phyloP scores from a whole-genome alignment of 345 rosid genomes.

The Trapa bicornis region DNA sequence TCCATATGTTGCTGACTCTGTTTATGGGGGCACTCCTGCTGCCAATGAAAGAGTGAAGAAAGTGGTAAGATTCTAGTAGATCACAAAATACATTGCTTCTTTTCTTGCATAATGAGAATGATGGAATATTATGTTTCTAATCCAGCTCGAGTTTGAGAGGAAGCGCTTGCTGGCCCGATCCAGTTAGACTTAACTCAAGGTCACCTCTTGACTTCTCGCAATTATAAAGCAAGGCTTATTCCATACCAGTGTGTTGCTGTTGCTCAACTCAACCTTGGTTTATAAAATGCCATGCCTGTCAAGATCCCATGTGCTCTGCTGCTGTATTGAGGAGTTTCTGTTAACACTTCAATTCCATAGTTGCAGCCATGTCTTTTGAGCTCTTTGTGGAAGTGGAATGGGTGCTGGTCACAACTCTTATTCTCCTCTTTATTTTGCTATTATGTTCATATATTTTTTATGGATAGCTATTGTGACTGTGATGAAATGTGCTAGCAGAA shows the following conservation, averaged over 20 bases:
- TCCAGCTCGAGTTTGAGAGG: constrained; percentile 58
- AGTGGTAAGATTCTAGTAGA: constrained; percentile 52
- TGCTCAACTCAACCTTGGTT: background rate
- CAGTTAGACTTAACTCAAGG: constrained; percentile 13
- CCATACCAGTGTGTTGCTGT: background rate
- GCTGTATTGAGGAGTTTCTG: background rate
- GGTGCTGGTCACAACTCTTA: background rate
- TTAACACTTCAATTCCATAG: background rate
- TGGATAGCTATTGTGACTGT: too few species aligned
- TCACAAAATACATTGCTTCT: background rate
- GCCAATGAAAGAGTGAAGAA: constrained; percentile 96
- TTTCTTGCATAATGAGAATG: background rate
- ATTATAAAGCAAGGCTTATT: background rate
- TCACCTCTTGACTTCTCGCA: background rate
- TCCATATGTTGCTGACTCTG: constrained; percentile 81
- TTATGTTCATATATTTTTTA: background rate
- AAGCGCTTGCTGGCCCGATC: constrained; percentile 46
- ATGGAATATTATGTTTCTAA: constrained; percentile 1
- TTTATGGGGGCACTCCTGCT: constrained; percentile 80
- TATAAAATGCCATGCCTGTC: constrained; percentile 2
- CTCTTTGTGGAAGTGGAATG: background rate
- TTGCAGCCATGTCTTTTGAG: background rate
- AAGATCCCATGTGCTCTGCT: background rate
- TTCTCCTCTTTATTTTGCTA: background rate
- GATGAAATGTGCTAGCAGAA: background rate